Percentiles rank a stretch among this genome's conserved stretches.
These are phyloP conservation scores for Serendipita vermifera DNA, from an alignment of 768 basidiomycete genomes.

Conservation along the genomic window DNA sequence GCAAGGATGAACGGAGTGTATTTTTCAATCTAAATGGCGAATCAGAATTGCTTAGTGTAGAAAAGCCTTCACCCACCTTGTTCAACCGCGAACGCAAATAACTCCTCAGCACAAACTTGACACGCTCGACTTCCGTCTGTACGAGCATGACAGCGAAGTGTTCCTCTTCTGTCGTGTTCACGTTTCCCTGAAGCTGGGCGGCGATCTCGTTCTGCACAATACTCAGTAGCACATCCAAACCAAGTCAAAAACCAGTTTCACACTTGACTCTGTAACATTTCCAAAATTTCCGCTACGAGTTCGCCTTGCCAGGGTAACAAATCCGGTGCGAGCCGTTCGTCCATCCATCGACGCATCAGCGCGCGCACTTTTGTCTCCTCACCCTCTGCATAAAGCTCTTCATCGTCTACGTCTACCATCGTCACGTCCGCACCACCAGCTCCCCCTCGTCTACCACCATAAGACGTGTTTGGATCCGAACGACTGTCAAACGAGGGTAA, in stretches of 20 bases:
- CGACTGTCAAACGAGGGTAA: conserved; percentile 1
- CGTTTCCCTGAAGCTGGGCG: conserved; percentile 58
- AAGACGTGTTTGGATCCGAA: background rate
- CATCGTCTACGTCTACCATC: conserved; percentile 3
- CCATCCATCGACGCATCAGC: conserved; percentile 73
- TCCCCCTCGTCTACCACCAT: background rate
- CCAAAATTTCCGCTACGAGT: conserved; percentile 49
- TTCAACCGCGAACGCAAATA: conserved; percentile 75
- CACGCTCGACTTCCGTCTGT: conserved; percentile 87
- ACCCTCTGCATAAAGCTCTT: background rate
- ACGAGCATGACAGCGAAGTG: conserved; percentile 88
- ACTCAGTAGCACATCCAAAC: conserved; percentile 11
- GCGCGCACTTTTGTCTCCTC: conserved; percentile 50
- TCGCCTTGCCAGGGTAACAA: conserved; percentile 61
- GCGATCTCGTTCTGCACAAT: conserved; percentile 59
- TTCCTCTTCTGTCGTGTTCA: conserved; percentile 79
- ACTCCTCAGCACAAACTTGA: conserved; percentile 82
- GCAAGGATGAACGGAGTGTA: conserved; percentile 67
- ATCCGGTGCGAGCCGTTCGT: conserved; percentile 72
- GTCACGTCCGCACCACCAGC: background rate
- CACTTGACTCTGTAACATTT: conserved; percentile 76
- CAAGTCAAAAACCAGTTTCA: conserved; percentile 18
- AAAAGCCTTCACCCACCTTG: conserved; percentile 43
- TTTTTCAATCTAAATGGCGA: conserved; percentile 60
- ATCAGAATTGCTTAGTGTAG: conserved; percentile 3